phyloP scores from a whole-genome alignment of 805 yeast species.

The Maudiozyma serrabonitensis region DNA sequence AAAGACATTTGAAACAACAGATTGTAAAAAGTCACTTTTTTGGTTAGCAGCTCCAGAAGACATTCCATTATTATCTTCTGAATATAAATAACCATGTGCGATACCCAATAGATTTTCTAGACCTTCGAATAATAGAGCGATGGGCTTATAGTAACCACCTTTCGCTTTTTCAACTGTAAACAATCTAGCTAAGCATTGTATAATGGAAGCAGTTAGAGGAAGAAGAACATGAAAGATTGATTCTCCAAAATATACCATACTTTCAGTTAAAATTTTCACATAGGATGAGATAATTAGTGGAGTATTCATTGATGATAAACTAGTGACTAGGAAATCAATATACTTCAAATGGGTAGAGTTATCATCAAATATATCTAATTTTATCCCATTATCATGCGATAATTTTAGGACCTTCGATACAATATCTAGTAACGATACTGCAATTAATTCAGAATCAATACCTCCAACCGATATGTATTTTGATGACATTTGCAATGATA shows the following conservation, averaged over 20 bases:
- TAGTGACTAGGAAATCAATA: slow-evolving; percentile 40
- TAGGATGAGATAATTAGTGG: slow-evolving; percentile 29
- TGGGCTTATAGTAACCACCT: slow-evolving; percentile 38
- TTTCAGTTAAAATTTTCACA: slow-evolving; percentile 39
- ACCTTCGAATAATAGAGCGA: slow-evolving; percentile 42
- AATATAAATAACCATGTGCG: slow-evolving; percentile 45
- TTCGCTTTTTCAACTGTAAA: slow-evolving; percentile 14
- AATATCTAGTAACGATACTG: slow-evolving; percentile 25
- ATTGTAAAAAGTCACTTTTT: slow-evolving; percentile 26
- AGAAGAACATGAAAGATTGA: slow-evolving; percentile 47
- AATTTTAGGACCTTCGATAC: slow-evolving; percentile 25
- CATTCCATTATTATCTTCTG: slow-evolving; percentile 26
- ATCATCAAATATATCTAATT: slow-evolving; percentile 26
- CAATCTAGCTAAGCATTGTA: slow-evolving; percentile 19
- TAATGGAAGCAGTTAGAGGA: slow-evolving; percentile 40
- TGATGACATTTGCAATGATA: slow-evolving; percentile 32
- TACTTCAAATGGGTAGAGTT: slow-evolving; percentile 24
- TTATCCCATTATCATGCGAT: slow-evolving; percentile 25
- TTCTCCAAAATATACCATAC: slow-evolving; percentile 40
- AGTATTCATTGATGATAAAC: slow-evolving; percentile 37
- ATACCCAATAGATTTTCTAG: slow-evolving; percentile 54
- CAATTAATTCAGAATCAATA: slow-evolving; percentile 23
- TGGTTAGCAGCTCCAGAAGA: slow-evolving; percentile 9
- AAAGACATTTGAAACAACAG: slow-evolving; percentile 28
- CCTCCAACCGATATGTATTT: slow-evolving; percentile 18